Conservation (phyloP, 768 basidiomycete species). For the Exsudoporus frostii region DNA sequence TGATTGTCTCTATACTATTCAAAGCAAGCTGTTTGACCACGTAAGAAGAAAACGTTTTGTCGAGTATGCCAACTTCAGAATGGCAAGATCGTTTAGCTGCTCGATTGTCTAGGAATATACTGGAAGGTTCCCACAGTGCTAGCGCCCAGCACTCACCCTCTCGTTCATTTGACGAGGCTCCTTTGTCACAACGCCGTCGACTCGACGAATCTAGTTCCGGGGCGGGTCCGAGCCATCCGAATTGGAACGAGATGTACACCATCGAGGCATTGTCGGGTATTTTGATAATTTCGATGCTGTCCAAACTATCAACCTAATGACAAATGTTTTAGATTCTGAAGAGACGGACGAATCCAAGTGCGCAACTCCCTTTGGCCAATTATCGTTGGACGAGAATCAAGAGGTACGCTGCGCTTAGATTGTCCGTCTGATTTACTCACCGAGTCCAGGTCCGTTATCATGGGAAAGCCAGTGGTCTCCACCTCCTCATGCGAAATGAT, state of each 20-base stretch:
- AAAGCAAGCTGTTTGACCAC: slow-evolving; percentile 1
- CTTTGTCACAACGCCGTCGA: slow-evolving; percentile 46
- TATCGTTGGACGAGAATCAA: slow-evolving; percentile 74
- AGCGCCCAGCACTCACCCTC: slow-evolving; percentile 17
- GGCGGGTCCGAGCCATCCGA: slow-evolving; percentile 28
- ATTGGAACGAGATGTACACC: slow-evolving; percentile 62
- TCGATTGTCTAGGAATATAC: slow-evolving; percentile 40
- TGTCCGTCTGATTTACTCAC: slow-evolving; percentile 11
- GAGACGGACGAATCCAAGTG: slow-evolving; percentile 42
- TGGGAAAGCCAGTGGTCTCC: slow-evolving; percentile 71
- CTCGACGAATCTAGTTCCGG: slow-evolving; percentile 29
- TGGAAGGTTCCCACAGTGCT: slow-evolving; percentile 7
- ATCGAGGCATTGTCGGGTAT: slow-evolving; percentile 43
- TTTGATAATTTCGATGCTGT: not conserved
- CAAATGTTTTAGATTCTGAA: slow-evolving; percentile 25
- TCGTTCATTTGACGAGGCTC: slow-evolving; percentile 33
- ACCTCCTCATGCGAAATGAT: slow-evolving; percentile 63
- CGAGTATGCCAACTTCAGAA: slow-evolving; percentile 65
- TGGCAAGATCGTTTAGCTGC: slow-evolving; percentile 75
- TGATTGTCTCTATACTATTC: slow-evolving; percentile 15
- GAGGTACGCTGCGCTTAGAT: slow-evolving; percentile 43
- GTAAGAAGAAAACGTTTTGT: slow-evolving; percentile 50
- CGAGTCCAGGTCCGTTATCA: slow-evolving; percentile 75
- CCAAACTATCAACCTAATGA: slow-evolving; percentile 19
- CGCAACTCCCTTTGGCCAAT: slow-evolving; percentile 59